Conservation (phyloP, 805 yeast species). For the Metschnikowia continentalis region DNA sequence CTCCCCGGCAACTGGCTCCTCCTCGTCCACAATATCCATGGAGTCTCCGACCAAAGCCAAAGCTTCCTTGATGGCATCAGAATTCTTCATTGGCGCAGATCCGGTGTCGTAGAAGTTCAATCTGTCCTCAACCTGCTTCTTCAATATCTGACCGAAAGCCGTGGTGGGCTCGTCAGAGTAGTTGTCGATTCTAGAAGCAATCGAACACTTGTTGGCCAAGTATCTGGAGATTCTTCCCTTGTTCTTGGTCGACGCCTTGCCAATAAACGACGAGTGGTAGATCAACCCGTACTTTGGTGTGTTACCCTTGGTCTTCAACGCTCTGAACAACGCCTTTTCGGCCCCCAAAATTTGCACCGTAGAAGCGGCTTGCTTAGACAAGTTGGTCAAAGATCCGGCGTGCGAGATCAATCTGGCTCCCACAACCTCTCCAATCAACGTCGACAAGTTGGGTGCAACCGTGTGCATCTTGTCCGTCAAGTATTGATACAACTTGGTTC, state of each 20-base stretch:
- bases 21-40: conserved; percentile 20
- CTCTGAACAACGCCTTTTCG: conserved; percentile 97
- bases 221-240: conserved; percentile 99
- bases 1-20: conserved; percentile 13
- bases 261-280: conserved; percentile 95
- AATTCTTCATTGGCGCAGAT: conserved; percentile 91
- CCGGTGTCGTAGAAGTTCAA: conserved; percentile 94
- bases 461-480: conserved; percentile 94
- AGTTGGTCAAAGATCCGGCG: conserved; percentile 88
- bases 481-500: conserved; percentile 77
- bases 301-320: conserved; percentile 96
- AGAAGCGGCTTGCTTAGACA: conserved; percentile 98
- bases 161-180: conserved; percentile 92
- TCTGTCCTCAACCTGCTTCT: conserved; percentile 97
- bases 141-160: conserved; percentile 84
- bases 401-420: conserved; percentile 98
- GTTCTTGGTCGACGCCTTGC: conserved; percentile 96
- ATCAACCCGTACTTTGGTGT: conserved; percentile 97
- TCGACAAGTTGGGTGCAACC: conserved; percentile 80
- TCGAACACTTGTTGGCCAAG: conserved; percentile 97
- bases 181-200: conserved; percentile 97
- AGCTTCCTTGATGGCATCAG: conserved; percentile 92
- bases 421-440: conserved; percentile 93
- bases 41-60: conserved; percentile 57
- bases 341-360: conserved; percentile 98